Evolutionary conservation across 352 stramenopile genomes (phyloP), one percentile per base, ranked within the genome.

Genomic region (Phytopythium boreale): DNA sequence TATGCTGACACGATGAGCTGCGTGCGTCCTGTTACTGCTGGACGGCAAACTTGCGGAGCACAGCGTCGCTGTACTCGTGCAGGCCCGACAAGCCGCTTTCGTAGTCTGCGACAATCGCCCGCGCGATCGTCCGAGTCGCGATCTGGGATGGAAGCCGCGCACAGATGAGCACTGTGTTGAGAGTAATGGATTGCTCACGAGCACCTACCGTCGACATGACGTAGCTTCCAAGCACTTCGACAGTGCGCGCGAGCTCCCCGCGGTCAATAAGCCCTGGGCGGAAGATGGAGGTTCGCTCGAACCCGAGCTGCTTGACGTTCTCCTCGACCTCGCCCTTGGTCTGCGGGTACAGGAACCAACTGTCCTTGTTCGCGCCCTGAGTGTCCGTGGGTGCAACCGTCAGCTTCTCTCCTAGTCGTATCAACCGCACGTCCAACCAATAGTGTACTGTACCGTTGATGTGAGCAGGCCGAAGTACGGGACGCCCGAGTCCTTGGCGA

Each of bases 281-380:
- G 58, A 88, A 89, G 64, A 90, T 77, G 31, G 69, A 71, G 36
- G 81, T 90, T 10, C 81, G 72, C n/a, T 70, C 58, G 61, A 90
- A 90, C 14, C 41, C 49, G 20, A 90, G 55, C 11, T 55, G 61
- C 60, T 75, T 79, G 59, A 92, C 71, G 56, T 72, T 84, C 20
- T 84, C 78, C 65, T 90, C 81, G 11, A 72, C 78, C 56, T 90
- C 74, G 14, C 77, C 84, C 70, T 92, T 92, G 10, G 81, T 90
- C 63, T 87, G 68, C 11, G 78, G 76, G 59, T 90, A 92, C 50
- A 90, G 63, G 62, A 90, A 88, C 81, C 84, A 92, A 68, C 80
- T 89, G 66, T 77, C 74, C 63, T 87, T 88, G 75, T 84, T 77
- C 4, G 78, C 72, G 56, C 72, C 71, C 76, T 88, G 49, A 19